Base-by-base conservation (phyloP, 805 yeast genomes). In the Yarrowia bubula region DNA sequence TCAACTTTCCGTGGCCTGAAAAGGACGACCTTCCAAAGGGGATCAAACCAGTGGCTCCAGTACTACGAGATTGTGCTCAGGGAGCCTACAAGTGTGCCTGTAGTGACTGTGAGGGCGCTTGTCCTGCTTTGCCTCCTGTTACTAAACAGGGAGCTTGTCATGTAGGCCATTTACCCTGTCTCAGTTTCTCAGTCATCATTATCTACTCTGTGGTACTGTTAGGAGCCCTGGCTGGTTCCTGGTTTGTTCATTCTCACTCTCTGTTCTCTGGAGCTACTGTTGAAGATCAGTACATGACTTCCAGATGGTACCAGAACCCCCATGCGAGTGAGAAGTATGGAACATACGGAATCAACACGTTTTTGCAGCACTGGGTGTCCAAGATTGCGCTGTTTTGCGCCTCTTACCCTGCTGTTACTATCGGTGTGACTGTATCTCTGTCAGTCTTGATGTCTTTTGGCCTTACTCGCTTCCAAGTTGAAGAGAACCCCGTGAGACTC, bases 91-190 rank as follows among this genome's bases (percentile, higher is more conserved):
- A 83, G 69, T 92, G 97, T 76, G 89, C 98, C 0, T 93, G 99
- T 72, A 82, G 96, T 0, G 99, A 93, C 75, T 93, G 99, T 75
- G 85, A 88, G 0, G 78, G 74, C 1, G 82, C 92, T 0, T 93
- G 99, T 72, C 98, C 98, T 0, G 72, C 68, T 0, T 79, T 93
- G 22, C 84, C 85, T 0, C 76, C 77, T 0, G 73, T 87, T 41
- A 71, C 75, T 8, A 74, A 76, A 1, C 69, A 73, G 1, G 72
- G 75, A 0, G 31, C 55, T 4, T 89, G 97, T 73, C 76, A 72
- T 37, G 79, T 91, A 1, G 89, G 88, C 0, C 74, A 76, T 0
- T 46, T 92, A 1, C 90, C 92, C 0, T 92, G 96, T 72, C 84
- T 87, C 68, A 87, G 96, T 0, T 81, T 90, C 68, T 76, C 81